Conservation (phyloP, 2,329 filamentous ascomycete genomes). For the Phoma sp. region DNA sequence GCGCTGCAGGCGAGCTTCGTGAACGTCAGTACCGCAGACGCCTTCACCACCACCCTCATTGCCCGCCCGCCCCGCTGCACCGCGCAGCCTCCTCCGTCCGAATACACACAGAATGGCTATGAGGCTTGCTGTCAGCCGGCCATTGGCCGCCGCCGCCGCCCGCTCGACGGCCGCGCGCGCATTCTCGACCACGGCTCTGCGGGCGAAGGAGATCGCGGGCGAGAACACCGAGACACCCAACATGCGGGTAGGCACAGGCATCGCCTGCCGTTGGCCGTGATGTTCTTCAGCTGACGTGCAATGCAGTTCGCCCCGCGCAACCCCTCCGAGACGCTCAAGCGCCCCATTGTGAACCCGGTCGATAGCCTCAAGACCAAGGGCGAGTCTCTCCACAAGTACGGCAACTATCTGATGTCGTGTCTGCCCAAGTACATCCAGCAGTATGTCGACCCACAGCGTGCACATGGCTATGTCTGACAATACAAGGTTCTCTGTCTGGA, state of each 20-base stretch:
- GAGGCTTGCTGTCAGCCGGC: constrained; percentile 48
- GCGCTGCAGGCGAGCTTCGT: constrained; percentile 5
- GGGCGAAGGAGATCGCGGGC: constrained; percentile 53
- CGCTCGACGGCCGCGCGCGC: constrained; percentile 48
- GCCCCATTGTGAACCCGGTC: constrained; percentile 83
- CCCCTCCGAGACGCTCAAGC: constrained; percentile 65
- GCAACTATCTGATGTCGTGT: constrained; percentile 94
- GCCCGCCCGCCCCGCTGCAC: constrained; percentile 25
- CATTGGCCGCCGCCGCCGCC: constrained; percentile 45
- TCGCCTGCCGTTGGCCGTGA: not conserved
- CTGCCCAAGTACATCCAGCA: constrained; percentile 98
- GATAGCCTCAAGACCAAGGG: constrained; percentile 91
- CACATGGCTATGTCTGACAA: not conserved
- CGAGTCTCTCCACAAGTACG: constrained; percentile 89
- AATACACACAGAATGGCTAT: constrained; percentile 47
- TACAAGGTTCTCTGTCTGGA: constrained; percentile 93
- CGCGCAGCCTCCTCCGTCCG: constrained; percentile 29
- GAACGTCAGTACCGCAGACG: constrained; percentile 9
- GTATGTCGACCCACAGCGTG: constrained; percentile 37
- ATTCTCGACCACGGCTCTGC: constrained; percentile 51
- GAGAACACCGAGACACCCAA: constrained; percentile 53
- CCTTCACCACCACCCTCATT: constrained; percentile 16
- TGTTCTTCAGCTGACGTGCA: constrained; percentile 24
- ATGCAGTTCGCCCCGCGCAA: constrained; percentile 52
- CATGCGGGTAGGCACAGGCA: constrained; percentile 48